Percentiles rank a stretch among this genome's conserved stretches.
Conservation (phyloP, 2,329 filamentous ascomycete species). For the Aspergillus tamarii region DNA sequence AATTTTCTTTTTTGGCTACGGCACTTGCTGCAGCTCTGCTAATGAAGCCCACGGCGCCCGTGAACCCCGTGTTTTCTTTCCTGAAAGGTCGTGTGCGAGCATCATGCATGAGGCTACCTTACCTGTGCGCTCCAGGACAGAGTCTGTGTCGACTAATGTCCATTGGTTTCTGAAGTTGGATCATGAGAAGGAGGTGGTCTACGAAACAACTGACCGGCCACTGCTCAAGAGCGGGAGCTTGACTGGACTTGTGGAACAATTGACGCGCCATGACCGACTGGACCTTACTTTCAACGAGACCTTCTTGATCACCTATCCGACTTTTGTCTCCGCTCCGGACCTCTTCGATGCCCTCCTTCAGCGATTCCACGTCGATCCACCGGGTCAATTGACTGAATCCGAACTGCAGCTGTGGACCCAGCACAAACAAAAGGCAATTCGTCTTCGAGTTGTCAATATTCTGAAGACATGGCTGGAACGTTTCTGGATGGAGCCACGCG, state of each 20-base stretch:
- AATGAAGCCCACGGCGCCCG: not conserved
- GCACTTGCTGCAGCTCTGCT: not conserved
- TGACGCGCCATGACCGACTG: constrained; percentile 88
- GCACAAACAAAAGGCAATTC: constrained; percentile 85
- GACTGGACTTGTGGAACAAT: constrained; percentile 84
- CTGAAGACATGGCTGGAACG: constrained; percentile 95
- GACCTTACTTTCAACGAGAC: constrained; percentile 93
- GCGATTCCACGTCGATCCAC: constrained; percentile 52
- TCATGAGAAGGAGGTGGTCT: constrained; percentile 17
- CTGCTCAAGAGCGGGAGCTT: constrained; percentile 63
- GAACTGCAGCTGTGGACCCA: constrained; percentile 58
- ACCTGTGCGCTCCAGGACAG: not conserved
- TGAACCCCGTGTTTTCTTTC: not conserved
- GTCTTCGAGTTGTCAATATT: constrained; percentile 91
- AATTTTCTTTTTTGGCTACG: not conserved
- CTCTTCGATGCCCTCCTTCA: constrained; percentile 86
- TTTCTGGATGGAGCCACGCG: constrained; percentile 93
- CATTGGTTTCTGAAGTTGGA: constrained; percentile 10
- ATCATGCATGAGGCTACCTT: not conserved
- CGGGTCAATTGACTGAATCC: not conserved
- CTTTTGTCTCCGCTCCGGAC: constrained; percentile 83
- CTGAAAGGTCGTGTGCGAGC: not conserved
- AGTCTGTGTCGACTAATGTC: not conserved
- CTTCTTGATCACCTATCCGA: constrained; percentile 89
- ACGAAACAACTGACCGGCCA: constrained; percentile 8